Conservation (phyloP, 1,284 basidiomycete genomes). For the Cryptococcus wingfieldii region DNA sequence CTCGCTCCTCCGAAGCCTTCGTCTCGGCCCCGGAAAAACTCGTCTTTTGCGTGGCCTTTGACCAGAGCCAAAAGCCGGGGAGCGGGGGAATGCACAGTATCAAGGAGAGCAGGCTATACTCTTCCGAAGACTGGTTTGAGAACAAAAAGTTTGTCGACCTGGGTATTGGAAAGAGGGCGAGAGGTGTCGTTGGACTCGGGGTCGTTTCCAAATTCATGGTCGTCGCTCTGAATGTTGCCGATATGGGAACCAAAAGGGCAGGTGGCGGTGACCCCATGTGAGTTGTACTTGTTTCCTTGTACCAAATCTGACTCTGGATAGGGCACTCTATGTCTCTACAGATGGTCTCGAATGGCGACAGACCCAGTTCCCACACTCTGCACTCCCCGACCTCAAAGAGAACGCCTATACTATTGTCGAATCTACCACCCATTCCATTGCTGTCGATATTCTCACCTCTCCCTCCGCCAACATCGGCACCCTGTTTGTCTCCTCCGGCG, state of each 20-base stretch:
- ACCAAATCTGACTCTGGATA: conserved; percentile 1
- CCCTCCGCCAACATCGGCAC: conserved; percentile 74
- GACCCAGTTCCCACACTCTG: conserved; percentile 48
- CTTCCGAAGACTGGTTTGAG: conserved; percentile 76
- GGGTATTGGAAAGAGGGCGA: conserved; percentile 72
- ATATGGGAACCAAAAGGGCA: conserved; percentile 27
- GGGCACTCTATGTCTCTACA: conserved; percentile 74
- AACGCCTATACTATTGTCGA: conserved; percentile 91
- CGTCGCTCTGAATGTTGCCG: conserved; percentile 65
- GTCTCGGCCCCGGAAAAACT: conserved; percentile 66
- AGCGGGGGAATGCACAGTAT: conserved; percentile 49
- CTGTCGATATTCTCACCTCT: conserved; percentile 84
- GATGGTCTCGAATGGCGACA: conserved; percentile 69
- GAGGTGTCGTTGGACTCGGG: conserved; percentile 80
- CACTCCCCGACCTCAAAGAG: conserved; percentile 37
- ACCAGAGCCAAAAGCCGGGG: conserved; percentile 55
- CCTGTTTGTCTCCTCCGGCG: conserved; percentile 88
- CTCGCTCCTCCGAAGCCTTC: conserved; percentile 74
- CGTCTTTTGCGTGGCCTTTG: conserved; percentile 82
- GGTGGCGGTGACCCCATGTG: conserved; percentile 59
- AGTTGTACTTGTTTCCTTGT: conserved; percentile 7
- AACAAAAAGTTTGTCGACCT: conserved; percentile 66
- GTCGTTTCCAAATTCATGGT: conserved; percentile 87
- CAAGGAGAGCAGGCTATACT: conserved; percentile 69
- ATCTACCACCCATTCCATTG: conserved; percentile 83